Base-by-base conservation (phyloP, 352 stramenopile genomes). In the Phytophthora megakarya region DNA sequence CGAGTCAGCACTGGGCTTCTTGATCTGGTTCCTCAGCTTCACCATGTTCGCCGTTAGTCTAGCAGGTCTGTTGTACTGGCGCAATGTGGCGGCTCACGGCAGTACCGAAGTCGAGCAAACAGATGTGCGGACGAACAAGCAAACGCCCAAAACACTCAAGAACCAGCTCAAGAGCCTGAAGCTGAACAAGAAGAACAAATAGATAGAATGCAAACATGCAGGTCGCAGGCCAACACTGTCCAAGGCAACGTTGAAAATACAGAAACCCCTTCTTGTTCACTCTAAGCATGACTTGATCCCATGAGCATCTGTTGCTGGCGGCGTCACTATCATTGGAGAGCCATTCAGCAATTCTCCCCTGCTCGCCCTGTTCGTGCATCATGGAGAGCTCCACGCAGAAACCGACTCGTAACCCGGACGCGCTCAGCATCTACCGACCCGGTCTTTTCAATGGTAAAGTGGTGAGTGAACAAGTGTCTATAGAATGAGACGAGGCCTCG, bases 91-190 rank as follows among this genome's bases (percentile, higher is more conserved):
- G 13, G 50, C 54, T 55, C 80, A 88, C 18, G 56, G 67, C 32
- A 65, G 12, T 28, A 26, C 58, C 26, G 57, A 73, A 32, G 16
- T 65, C 23, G 37, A 75, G 19, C 61, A 62, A 40, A 37, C 52
- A 2, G 35, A 35, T 6, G 55, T 73, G 33, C 70, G 75, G 26
- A 65, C 74, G 65, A 91, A 88, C 60, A 81, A 80, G 23, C 72
- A 86, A 66, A 89, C 79, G 10, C 78, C 81, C 25, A 90, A 90
- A 66, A 66, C 65, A 48, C 67, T 88, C 33, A 90, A 88, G 73
- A 90, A 90, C 57, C 79, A 88, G 52, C 69, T 90, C 43, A 92
- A 90, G 67, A 65, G 59, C 39, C 55, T 91, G 33, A 91, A 88
- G 69, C 47, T 88, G 37, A 77, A 84, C 58, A 88, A 88, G 70